Evolutionary conservation across 1,284 basidiomycete species (phyloP).

Genomic region (Microbotryomycetes sp.): DNA sequence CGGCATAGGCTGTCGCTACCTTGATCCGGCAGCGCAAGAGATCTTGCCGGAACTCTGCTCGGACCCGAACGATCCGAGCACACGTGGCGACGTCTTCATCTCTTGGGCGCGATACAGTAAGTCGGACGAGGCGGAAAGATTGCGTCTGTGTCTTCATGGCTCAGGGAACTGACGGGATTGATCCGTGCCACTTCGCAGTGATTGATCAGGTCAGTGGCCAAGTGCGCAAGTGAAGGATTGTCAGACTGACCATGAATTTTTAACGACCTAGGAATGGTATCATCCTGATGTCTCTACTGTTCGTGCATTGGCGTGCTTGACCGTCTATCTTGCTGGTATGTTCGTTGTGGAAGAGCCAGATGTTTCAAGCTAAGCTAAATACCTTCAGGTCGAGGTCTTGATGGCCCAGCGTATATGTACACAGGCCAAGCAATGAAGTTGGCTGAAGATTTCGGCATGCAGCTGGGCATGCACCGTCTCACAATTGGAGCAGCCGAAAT

Average conservation of each 20-base stretch:
- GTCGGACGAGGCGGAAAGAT: too few species aligned
- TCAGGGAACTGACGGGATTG: too few species aligned
- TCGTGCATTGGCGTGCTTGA: constrained; percentile 11
- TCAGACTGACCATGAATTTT: too few species aligned
- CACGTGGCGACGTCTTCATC: constrained; percentile 15
- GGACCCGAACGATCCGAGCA: constrained; percentile 14
- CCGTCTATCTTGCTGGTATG: constrained; percentile 17
- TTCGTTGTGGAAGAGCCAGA: too few species aligned
- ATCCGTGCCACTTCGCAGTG: too few species aligned
- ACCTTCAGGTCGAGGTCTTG: neutral
- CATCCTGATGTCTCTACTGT: constrained; percentile 15
- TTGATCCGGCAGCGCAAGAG: constrained; percentile 14
- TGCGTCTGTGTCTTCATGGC: too few species aligned
- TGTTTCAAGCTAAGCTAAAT: neutral
- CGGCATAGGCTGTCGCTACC: constrained; percentile 27
- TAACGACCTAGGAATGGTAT: too few species aligned
- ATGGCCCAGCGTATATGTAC: neutral
- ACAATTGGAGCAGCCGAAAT: constrained; percentile 5
- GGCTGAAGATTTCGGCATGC: constrained; percentile 21
- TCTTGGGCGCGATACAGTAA: constrained; percentile 19
- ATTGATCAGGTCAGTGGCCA: too few species aligned
- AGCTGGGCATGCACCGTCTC: constrained; percentile 22
- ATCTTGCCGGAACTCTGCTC: constrained; percentile 21
- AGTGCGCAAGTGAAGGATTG: too few species aligned
- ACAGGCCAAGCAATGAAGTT: neutral